Base-by-base conservation (phyloP, 352 stramenopile species). In the Halophytophthora batemanensis region DNA sequence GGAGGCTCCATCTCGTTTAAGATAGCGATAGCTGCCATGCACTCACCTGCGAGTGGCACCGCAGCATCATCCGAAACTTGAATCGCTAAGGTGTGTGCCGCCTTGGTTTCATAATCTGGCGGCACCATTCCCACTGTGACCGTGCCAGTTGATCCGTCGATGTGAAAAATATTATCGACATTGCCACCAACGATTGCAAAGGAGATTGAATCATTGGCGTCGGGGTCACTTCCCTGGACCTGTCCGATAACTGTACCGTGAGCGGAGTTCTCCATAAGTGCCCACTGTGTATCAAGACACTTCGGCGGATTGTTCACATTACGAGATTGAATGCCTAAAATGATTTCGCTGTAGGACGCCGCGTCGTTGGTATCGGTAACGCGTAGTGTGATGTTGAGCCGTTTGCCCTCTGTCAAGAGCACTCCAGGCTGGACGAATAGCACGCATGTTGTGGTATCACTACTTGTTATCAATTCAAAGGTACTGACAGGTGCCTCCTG, bases 301-400 rank as follows among this genome's bases (percentile, higher is more conserved):
- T 62, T 53, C 0, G 75, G 75, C 8, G 75, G 69, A 49, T 77
- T 69, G 38, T 86, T 86, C 25, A 74, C 37, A 6, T 76, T 66
- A 36, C 68, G 67, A 12, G 74, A 77, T n/a, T 71, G 23, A 21
- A 86, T 60, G 6, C 53, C 45, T 14, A 86, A 23, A 1, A 57
- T 73, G 25, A 84, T 47, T 15, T 82, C 65, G 19, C 29, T 81
- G 47, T 62, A 87, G 15, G 66, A 59, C 3, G 38, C 60, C 23
- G 41, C 2, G 17, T 77, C 56, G 6, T 68, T 43, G 0, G 66
- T 64, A 35, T 87, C 76, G 1, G 68, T 82, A 21, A 68, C 59
- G 17, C 59, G 54, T 28, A 68, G 8, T 5, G 55, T 53, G 22
- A 59, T 33, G 44, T 45, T 51, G 19, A 60, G 29, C 7, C 59